Evolutionary conservation across 768 basidiomycete genomes (phyloP), one percentile per base, ranked within the genome.

Genomic region (Pholiota microspora): DNA sequence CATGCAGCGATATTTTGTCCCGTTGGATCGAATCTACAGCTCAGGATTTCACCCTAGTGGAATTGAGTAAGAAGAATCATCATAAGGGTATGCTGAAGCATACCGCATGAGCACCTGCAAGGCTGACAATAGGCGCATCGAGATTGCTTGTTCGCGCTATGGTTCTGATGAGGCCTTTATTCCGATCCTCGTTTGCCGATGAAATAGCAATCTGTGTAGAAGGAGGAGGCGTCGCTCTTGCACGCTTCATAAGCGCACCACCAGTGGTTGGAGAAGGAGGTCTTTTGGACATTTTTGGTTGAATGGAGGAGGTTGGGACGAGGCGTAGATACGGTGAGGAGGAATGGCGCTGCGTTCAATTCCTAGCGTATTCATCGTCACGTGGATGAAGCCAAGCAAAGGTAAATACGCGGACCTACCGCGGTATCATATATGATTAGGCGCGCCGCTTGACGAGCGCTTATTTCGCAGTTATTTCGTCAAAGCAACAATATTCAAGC

Each of bases 1-100:
- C 89, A 92, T 7, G 94, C 94, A 35, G 96, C 97, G 54, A 98
- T 85, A 60, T 91, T 92, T 68, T 95, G 88, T 3, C 97, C 97
- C 2, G 89, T 89, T 12, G 94, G 93, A 64, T 96, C 93, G 67
- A 98, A 98, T 61, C 92, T 82, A 74, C 94, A 92, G 61, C 90
- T 90, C 59, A 95, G 59, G 58, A 98, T 92, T 74, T 99, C 97
- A 7, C 40, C 58, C 57, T 64, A 32, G 18, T 60, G 46, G n/a
- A 9, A 47, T 15, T 10, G 28, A n/a, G 48, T 51, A 2, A 36
- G 42, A n/a, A 36, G 23, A 9, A 10, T 25, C 40, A 1, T 21
- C 4, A n/a, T 36, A 8, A n/a, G 21, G 25, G 21, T 28, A 32
- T 10, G 16, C 5, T 21, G 12, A 38, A 18, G 61, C 89, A 63